A percentile compares a stretch with the other conserved stretches of the same genome.
These are phyloP conservation scores for Boletus tomentosulus DNA, from an alignment of 768 basidiomycete species.

Conservation along the genomic window DNA sequence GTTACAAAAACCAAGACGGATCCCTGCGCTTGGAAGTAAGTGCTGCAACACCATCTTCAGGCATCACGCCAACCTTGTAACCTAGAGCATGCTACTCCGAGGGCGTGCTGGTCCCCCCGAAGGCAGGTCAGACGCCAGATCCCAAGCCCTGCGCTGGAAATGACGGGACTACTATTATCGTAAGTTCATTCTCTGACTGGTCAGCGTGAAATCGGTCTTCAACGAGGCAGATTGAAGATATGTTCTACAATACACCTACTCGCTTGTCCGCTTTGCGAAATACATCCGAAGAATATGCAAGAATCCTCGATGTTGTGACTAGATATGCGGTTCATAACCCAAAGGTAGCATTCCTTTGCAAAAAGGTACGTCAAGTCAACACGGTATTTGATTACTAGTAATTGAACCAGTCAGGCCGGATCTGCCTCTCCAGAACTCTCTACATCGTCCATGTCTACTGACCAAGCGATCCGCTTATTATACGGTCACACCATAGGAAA, in stretches of 20 bases:
- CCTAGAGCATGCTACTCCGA: constrained; percentile 78
- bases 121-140: constrained; percentile 65
- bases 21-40: constrained; percentile 90
- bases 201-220: neutral
- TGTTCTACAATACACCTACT: constrained; percentile 91
- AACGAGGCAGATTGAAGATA: constrained; percentile 74
- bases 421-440: constrained; percentile 75
- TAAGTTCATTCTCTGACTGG: constrained; percentile 32
- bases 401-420: constrained; percentile 50
- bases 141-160: constrained; percentile 92
- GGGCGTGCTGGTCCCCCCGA: constrained; percentile 65
- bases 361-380: constrained; percentile 56
- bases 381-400: neutral
- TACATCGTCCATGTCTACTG: constrained; percentile 63
- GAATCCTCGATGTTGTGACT: constrained; percentile 87
- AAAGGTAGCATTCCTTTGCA: constrained; percentile 82
- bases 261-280: constrained; percentile 82
- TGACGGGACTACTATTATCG: constrained; percentile 87
- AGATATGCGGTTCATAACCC: constrained; percentile 95
- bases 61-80: constrained; percentile 4
- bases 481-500: constrained; percentile 81
- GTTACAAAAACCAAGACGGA: constrained; percentile 86
- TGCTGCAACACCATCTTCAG: neutral
- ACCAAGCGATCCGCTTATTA: constrained; percentile 70
- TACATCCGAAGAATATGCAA: constrained; percentile 85